Conservation (phyloP, 257 asterid genomes). For the Solanum ossicruentum region DNA sequence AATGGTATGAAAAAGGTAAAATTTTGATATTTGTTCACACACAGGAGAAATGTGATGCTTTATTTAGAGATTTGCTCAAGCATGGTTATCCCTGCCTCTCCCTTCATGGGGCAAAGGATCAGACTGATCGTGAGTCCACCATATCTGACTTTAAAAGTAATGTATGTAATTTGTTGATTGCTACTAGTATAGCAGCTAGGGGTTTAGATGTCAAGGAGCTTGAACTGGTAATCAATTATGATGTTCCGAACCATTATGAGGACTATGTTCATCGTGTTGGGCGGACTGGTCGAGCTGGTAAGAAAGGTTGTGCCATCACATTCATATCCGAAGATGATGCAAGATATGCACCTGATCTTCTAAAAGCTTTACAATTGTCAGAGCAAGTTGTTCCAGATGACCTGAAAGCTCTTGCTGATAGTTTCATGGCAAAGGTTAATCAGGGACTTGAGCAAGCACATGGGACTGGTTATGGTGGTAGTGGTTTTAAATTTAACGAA, state of each 20-base stretch:
- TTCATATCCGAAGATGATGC: slow-evolving; percentile 78
- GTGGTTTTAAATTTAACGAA: slow-evolving; percentile 82
- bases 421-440: slow-evolving; percentile 68
- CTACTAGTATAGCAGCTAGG: slow-evolving; percentile 86
- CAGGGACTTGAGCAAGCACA: slow-evolving; percentile 86
- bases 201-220: slow-evolving; percentile 93
- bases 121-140: slow-evolving; percentile 85
- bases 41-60: slow-evolving; percentile 77
- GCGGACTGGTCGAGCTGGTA: slow-evolving; percentile 88
- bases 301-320: slow-evolving; percentile 77
- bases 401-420: slow-evolving; percentile 64
- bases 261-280: slow-evolving; percentile 97
- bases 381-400: slow-evolving; percentile 83
- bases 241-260: slow-evolving; percentile 85
- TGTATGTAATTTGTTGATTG: slow-evolving; percentile 65
- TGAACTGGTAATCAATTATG: slow-evolving; percentile 72
- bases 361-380: slow-evolving; percentile 67
- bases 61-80: slow-evolving; percentile 56
- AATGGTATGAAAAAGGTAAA: slow-evolving; percentile 88
- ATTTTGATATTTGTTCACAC: slow-evolving; percentile 71
- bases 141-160: slow-evolving; percentile 68
- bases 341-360: slow-evolving; percentile 74
- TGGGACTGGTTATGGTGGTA: slow-evolving; percentile 89
- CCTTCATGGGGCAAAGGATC: slow-evolving; percentile 91
- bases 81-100: slow-evolving; percentile 85